These are phyloP conservation scores for Rhodotorula sp. DNA, from an alignment of 1,284 basidiomycete species.

Conservation along the genomic window DNA sequence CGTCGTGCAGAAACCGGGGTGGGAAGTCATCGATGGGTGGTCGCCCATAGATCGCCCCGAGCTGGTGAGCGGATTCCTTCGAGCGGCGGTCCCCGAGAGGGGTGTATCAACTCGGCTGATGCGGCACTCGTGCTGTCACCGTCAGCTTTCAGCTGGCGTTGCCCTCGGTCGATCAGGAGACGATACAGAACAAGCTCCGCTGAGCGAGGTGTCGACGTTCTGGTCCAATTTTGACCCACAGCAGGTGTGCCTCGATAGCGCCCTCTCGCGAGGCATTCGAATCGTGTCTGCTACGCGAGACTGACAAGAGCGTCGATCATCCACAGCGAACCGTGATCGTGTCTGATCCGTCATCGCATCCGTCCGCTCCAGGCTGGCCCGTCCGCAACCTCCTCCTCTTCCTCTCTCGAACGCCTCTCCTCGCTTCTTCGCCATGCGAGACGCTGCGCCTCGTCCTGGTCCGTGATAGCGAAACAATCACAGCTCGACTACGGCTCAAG, in stretches of 20 bases:
- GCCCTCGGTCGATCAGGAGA: background rate
- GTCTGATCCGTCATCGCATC: constrained; percentile 78
- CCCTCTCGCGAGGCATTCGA: no score
- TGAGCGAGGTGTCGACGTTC: constrained; percentile 50
- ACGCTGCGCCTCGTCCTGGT: constrained; percentile 62
- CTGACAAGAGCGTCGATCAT: no score
- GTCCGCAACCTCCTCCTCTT: constrained; percentile 86
- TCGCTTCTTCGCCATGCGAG: constrained; percentile 53
- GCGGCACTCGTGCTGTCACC: no score
- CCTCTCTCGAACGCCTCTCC: constrained; percentile 56
- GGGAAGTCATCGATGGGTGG: constrained; percentile 60
- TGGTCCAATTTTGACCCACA: constrained; percentile 54
- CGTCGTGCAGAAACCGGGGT: constrained; percentile 77
- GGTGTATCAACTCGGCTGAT: no score
- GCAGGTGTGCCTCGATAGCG: constrained; percentile 48
- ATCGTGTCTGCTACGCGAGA: no score
- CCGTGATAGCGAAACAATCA: constrained; percentile 55
- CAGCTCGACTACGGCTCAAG: background rate
- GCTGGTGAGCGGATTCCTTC: background rate
- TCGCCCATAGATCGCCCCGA: background rate
- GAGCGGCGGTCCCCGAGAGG: no score
- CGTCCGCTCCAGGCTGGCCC: constrained; percentile 85
- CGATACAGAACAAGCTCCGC: background rate
- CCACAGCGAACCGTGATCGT: constrained; percentile 67
- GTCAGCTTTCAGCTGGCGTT: background rate